These are phyloP conservation scores for Lecanosticta acicola DNA, from an alignment of 2,329 filamentous ascomycete genomes.

Conservation along the genomic window DNA sequence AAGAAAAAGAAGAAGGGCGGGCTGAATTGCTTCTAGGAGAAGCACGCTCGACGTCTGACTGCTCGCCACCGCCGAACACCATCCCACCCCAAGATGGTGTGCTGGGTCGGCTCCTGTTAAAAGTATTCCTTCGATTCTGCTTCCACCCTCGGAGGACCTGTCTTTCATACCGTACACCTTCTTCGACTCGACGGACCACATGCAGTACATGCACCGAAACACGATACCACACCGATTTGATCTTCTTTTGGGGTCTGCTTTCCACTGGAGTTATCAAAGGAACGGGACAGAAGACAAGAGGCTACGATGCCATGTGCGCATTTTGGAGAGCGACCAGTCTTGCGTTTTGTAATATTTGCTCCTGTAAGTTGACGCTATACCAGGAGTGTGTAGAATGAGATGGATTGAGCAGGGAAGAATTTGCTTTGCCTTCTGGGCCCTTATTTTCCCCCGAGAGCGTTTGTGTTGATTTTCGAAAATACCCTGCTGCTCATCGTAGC, in stretches of 20 bases:
- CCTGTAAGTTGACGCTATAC: not conserved
- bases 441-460: not conserved
- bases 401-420: not conserved
- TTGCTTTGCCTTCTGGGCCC: not conserved
- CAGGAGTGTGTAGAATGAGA: not conserved
- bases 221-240: not conserved
- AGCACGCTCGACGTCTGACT: constrained; percentile 9
- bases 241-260: not conserved
- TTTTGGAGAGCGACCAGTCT: not conserved
- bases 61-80: not conserved
- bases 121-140: not conserved
- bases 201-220: not conserved
- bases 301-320: not conserved
- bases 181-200: not conserved
- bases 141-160: not conserved
- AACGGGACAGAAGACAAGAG: not conserved
- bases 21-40: constrained; percentile 85
- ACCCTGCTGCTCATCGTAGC: too few relatives aligned
- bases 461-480: not conserved
- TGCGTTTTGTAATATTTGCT: too few relatives aligned
- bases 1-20: constrained; percentile 88
- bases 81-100: not conserved
- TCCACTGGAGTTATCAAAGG: not conserved
- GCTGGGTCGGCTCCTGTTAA: not conserved
- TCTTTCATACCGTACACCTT: not conserved